These are phyloP conservation scores for Trypanosomatidae sp. DNA, from an alignment of 208 protist genomes.

Conservation along the genomic window DNA sequence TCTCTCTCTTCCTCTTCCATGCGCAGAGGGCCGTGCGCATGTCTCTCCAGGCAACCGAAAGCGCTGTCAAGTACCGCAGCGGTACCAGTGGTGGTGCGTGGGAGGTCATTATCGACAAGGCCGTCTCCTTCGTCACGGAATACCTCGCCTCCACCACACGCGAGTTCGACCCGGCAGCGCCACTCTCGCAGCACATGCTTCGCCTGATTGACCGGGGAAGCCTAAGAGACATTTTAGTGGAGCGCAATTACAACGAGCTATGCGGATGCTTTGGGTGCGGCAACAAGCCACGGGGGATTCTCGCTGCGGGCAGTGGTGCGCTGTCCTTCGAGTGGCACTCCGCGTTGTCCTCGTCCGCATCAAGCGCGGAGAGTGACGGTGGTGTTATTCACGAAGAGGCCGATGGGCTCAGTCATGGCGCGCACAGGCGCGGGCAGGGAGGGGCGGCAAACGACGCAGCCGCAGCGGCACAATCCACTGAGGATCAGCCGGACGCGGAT, in stretches of 20 bases:
- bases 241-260: slow-evolving; percentile 59
- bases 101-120: slow-evolving; percentile 70
- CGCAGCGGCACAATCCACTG: background rate
- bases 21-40: background rate
- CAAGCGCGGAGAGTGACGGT: slow-evolving; percentile 8
- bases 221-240: slow-evolving; percentile 61
- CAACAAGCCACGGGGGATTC: slow-evolving; percentile 34
- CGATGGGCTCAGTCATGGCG: background rate
- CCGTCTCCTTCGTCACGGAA: slow-evolving; percentile 43
- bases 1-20: background rate
- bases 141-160: slow-evolving; percentile 48
- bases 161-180: slow-evolving; percentile 37
- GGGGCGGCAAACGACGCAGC: too few species aligned
- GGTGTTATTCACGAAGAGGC: slow-evolving; percentile 10
- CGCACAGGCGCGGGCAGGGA: background rate
- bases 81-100: slow-evolving; percentile 40
- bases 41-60: background rate
- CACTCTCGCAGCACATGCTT: slow-evolving; percentile 54
- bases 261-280: slow-evolving; percentile 72
- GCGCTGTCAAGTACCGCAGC: background rate
- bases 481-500: slow-evolving; percentile 11
- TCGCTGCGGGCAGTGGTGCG: background rate
- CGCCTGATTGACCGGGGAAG: slow-evolving; percentile 49
- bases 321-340: slow-evolving; percentile 20
- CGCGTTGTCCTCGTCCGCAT: slow-evolving; percentile 6